A percentile compares a stretch with the other conserved stretches of the same genome.
Evolutionary conservation across 345 rosid genomes (phyloP).

Genomic region (Salix suchowensis): DNA sequence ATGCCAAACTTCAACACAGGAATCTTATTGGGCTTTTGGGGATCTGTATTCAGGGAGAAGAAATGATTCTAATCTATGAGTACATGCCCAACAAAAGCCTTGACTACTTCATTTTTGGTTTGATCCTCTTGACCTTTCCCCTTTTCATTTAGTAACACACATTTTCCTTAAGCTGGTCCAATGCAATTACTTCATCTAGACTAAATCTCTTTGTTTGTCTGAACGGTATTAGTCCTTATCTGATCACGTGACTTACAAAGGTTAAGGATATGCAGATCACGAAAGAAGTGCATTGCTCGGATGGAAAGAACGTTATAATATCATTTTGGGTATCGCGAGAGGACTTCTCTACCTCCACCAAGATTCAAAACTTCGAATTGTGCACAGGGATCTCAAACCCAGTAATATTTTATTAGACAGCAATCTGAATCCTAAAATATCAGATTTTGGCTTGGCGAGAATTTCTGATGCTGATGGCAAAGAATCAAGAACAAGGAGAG

Average conservation of each 20-base stretch:
- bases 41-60: conserved; percentile 29
- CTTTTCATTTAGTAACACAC: background rate
- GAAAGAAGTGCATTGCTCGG: background rate
- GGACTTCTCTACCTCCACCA: conserved; percentile 9
- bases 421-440: conserved; percentile 1
- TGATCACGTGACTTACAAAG: background rate
- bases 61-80: conserved; percentile 32
- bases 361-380: background rate
- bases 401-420: conserved; percentile 5
- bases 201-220: background rate
- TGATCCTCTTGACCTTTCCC: background rate
- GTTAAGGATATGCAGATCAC: background rate
- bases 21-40: conserved; percentile 41
- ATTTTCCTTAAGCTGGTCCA: background rate
- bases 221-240: too few species aligned
- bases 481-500: background rate
- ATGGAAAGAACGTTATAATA: background rate
- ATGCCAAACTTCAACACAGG: conserved; percentile 43
- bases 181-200: background rate
- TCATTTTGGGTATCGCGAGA: conserved; percentile 1
- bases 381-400: background rate
- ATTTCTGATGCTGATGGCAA: background rate
- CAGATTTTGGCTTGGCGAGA: conserved; percentile 8
- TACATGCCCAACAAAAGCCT: conserved; percentile 33
- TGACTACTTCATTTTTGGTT: conserved; percentile 36